phyloP scores from a whole-genome alignment of 768 basidiomycete species.

The Tephrocybe sp. region DNA sequence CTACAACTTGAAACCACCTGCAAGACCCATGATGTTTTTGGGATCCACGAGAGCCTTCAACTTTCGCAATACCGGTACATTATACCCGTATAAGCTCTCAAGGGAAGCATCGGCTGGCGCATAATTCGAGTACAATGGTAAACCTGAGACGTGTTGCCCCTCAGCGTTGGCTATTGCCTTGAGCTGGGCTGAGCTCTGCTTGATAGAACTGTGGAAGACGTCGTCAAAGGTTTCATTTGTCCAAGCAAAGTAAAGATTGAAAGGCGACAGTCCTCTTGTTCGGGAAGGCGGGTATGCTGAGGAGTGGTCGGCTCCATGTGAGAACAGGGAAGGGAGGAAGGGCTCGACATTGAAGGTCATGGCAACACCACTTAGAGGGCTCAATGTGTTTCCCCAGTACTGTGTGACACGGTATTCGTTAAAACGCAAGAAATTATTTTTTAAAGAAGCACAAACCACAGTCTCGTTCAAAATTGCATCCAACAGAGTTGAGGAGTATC shows the following conservation, averaged over 20 bases:
- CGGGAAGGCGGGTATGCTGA: constrained; percentile 51
- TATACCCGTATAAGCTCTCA: constrained; percentile 47
- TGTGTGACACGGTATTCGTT: neutral
- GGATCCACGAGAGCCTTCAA: constrained; percentile 54
- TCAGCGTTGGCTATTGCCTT: constrained; percentile 34
- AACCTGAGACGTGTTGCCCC: constrained; percentile 34
- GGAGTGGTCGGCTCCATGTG: constrained; percentile 26
- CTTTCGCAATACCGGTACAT: constrained; percentile 37
- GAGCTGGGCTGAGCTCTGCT: constrained; percentile 37
- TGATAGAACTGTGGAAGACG: constrained; percentile 38
- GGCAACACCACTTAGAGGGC: constrained; percentile 14
- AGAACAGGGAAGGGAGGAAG: constrained; percentile 41
- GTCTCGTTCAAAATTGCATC: constrained; percentile 27
- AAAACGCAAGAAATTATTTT: neutral
- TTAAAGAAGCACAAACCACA: neutral
- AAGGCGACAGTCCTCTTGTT: constrained; percentile 34
- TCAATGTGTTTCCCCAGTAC: neutral
- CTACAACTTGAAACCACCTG: constrained; percentile 63
- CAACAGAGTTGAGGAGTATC: neutral
- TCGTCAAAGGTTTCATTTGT: constrained; percentile 31
- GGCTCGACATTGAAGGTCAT: constrained; percentile 52
- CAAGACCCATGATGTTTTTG: constrained; percentile 57
- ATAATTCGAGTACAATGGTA: constrained; percentile 59
- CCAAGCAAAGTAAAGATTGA: constrained; percentile 51
- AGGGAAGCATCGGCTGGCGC: constrained; percentile 52